A percentile compares a stretch with the other conserved stretches of the same genome.
Conservation (phyloP, 495 filamentous ascomycete species). For the Beverwykella pulmonaria region DNA sequence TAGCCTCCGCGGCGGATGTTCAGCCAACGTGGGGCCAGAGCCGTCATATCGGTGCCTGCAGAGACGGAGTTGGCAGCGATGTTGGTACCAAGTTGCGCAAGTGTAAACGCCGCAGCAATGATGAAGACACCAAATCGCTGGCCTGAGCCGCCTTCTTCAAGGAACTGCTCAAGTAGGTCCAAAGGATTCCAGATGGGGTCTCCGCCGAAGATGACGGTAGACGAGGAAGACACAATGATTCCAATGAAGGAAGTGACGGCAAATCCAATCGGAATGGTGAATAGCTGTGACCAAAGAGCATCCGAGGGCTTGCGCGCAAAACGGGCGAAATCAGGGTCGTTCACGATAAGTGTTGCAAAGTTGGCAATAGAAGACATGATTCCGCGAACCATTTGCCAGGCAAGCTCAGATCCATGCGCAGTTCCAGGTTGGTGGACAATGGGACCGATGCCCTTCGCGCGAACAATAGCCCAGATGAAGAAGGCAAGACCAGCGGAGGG, state of each 20-base stretch:
- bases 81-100: conserved; percentile 91
- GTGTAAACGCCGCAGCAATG: conserved; percentile 76
- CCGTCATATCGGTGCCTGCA: conserved; percentile 86
- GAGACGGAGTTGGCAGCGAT: conserved; percentile 91
- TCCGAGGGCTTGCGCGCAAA: conserved; percentile 81
- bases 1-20: conserved; percentile 91
- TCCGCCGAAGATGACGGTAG: conserved; percentile 71
- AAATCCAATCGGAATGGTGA: conserved; percentile 85
- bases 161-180: conserved; percentile 71
- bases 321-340: conserved; percentile 85
- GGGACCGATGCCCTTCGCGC: conserved; percentile 81
- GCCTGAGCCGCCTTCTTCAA: conserved; percentile 69
- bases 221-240: conserved; percentile 89
- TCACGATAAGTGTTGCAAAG: conserved; percentile 82
- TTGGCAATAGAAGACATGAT: conserved; percentile 92
- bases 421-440: conserved; percentile 73
- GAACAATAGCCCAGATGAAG: conserved; percentile 87
- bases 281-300: conserved; percentile 84
- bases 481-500: conserved; percentile 82
- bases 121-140: conserved; percentile 89
- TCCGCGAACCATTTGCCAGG: conserved; percentile 79
- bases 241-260: conserved; percentile 90
- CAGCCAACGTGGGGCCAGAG: conserved; percentile 80
- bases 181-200: conserved; percentile 87
- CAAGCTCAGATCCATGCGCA: conserved; percentile 67